Conservation (phyloP, 768 basidiomycete species). For the Naematelia encephala region DNA sequence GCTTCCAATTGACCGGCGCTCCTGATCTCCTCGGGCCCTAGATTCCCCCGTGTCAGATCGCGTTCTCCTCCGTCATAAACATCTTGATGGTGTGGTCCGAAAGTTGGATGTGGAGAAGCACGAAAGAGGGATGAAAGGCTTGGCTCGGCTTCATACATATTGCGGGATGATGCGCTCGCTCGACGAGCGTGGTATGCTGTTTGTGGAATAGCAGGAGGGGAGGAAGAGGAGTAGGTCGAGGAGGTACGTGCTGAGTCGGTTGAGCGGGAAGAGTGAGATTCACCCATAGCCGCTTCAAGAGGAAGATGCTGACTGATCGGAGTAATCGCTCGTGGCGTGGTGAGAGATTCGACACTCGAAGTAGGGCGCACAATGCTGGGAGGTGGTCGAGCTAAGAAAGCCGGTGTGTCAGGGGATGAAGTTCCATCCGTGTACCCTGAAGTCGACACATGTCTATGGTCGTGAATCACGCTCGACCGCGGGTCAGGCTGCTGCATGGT, state of each 20-base stretch:
- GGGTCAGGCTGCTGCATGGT: no score
- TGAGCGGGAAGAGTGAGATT: not conserved
- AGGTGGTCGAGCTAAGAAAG: not conserved
- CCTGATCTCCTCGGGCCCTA: not conserved
- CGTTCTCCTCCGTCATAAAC: not conserved
- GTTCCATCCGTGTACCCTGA: not conserved
- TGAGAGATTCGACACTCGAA: not conserved
- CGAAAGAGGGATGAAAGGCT: not conserved
- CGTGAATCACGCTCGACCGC: not conserved
- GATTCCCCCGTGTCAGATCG: not conserved
- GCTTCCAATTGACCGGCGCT: not conserved
- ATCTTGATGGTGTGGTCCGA: not conserved
- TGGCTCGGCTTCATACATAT: not conserved
- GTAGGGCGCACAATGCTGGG: no score
- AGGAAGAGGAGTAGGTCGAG: not conserved
- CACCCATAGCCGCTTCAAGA: not conserved
- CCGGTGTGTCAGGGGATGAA: not conserved
- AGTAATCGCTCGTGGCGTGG: no score
- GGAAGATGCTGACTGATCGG: no score
- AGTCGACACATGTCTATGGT: not conserved
- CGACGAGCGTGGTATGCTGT: not conserved
- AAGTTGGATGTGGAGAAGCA: not conserved
- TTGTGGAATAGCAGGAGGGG: not conserved
- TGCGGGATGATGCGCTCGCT: not conserved
- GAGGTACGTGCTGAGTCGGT: not conserved